phyloP scores from a whole-genome alignment of 257 asterid genomes.

The Hygrophila difformis region DNA sequence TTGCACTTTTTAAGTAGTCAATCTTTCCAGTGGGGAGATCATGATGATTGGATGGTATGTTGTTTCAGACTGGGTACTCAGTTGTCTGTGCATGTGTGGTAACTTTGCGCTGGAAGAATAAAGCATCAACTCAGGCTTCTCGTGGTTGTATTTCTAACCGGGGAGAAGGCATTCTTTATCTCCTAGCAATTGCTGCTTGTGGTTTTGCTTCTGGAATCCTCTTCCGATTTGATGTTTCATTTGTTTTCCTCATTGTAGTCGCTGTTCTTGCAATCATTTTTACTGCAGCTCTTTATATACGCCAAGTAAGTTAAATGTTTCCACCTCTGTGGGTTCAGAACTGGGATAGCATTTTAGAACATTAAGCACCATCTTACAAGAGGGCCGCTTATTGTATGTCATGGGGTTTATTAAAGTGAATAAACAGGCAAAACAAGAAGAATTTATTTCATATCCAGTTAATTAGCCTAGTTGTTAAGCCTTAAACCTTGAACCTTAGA shows the following conservation, averaged over 20 bases:
- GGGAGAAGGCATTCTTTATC: constrained; percentile 63
- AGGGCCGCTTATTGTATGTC: too few relatives aligned
- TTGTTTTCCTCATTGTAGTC: constrained; percentile 43
- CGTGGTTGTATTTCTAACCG: constrained; percentile 36
- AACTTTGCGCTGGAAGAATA: constrained; percentile 72
- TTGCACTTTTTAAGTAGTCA: background rate
- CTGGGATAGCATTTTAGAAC: background rate
- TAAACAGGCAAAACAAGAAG: too few relatives aligned
- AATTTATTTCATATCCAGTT: background rate
- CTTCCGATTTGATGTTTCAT: constrained; percentile 62
- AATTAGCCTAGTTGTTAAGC: background rate
- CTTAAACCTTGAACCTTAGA: too few relatives aligned
- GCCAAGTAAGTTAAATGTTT: constrained; percentile 49
- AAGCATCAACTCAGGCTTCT: constrained; percentile 29
- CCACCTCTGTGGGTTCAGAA: background rate
- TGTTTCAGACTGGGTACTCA: constrained; percentile 86
- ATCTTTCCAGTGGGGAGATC: constrained; percentile 2
- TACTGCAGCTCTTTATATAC: constrained; percentile 49
- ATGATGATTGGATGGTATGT: constrained; percentile 16
- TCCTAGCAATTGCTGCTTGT: constrained; percentile 51
- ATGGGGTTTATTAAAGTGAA: too few relatives aligned
- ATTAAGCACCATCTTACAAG: too few relatives aligned
- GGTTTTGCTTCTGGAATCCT: constrained; percentile 74
- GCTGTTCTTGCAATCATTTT: constrained; percentile 42
- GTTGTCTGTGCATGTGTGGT: constrained; percentile 95